A percentile compares a stretch with the other conserved stretches of the same genome.
Evolutionary conservation across 805 yeast species (phyloP).

Genomic region (Yarrowia phangngaensis): DNA sequence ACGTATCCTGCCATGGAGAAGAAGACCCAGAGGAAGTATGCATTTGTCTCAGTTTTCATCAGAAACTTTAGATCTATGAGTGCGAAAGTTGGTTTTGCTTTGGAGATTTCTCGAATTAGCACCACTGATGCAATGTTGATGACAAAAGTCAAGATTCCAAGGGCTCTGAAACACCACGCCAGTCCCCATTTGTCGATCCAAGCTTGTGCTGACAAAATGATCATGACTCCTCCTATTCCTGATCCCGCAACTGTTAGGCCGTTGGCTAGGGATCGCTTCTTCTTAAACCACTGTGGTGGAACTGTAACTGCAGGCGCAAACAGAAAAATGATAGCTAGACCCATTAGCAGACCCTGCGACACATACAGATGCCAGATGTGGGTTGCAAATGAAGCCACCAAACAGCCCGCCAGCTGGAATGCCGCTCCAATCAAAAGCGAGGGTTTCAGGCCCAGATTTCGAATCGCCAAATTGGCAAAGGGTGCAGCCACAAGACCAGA

Average conservation of each 20-base stretch:
- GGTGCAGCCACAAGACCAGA: conserved; percentile 13
- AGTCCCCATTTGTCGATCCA: conserved; percentile 48
- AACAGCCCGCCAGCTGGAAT: conserved; percentile 15
- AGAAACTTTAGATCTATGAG: conserved; percentile 8
- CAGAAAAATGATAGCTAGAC: conserved; percentile 47
- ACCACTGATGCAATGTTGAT: conserved; percentile 14
- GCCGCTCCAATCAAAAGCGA: conserved; percentile 13
- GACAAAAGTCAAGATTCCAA: conserved; percentile 37
- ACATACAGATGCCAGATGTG: conserved; percentile 50
- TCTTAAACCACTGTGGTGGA: conserved; percentile 50
- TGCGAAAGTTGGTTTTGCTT: conserved; percentile 14
- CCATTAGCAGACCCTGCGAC: conserved; percentile 52
- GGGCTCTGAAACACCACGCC: conserved; percentile 51
- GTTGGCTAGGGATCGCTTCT: conserved; percentile 45
- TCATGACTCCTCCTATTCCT: conserved; percentile 49
- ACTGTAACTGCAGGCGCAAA: conserved; percentile 47
- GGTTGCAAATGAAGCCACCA: conserved; percentile 22
- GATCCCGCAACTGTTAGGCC: conserved; percentile 51
- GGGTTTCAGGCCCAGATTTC: conserved; percentile 21
- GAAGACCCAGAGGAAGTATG: conserved; percentile 21
- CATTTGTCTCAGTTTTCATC: neutral
- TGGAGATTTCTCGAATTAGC: conserved; percentile 19
- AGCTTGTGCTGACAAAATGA: conserved; percentile 33
- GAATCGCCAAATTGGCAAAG: conserved; percentile 13
- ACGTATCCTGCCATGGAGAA: conserved; percentile 10